Evolutionary conservation across 495 filamentous ascomycete genomes (phyloP).

Genomic region (Podospora comata): DNA sequence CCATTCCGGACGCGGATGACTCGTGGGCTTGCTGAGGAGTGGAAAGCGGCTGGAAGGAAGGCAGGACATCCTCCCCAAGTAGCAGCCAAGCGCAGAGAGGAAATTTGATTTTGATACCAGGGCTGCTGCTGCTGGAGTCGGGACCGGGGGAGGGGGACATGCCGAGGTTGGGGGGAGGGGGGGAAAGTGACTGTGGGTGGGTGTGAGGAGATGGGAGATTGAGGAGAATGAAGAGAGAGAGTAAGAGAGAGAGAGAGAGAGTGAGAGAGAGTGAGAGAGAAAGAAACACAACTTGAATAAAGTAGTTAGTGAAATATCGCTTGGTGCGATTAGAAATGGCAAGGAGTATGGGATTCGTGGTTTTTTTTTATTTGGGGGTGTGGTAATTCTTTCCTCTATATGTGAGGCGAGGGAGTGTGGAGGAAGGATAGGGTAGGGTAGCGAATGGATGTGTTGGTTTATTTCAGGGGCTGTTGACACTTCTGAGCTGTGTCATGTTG

Average conservation of each 20-base stretch:
- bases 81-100: neutral
- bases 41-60: neutral
- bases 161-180: neutral
- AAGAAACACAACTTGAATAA: slow-evolving; percentile 1
- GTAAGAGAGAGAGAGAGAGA: slow-evolving; percentile 21
- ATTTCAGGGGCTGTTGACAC: too few relatives aligned
- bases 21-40: neutral
- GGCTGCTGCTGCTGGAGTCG: neutral
- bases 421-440: too few relatives aligned
- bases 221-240: neutral
- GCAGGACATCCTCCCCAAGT: neutral
- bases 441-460: too few relatives aligned
- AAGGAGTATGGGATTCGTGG: slow-evolving; percentile 4
- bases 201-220: too few relatives aligned
- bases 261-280: slow-evolving; percentile 22
- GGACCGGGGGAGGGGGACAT: neutral
- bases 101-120: neutral
- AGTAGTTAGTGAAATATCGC: neutral
- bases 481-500: too few relatives aligned
- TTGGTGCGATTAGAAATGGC: neutral
- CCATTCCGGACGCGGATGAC: neutral
- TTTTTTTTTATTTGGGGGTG: neutral
- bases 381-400: neutral
- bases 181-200: neutral
- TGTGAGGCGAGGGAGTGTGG: too few relatives aligned